Evolutionary conservation across 495 filamentous ascomycete genomes (phyloP).

Genomic region (Trichoderma virens): DNA sequence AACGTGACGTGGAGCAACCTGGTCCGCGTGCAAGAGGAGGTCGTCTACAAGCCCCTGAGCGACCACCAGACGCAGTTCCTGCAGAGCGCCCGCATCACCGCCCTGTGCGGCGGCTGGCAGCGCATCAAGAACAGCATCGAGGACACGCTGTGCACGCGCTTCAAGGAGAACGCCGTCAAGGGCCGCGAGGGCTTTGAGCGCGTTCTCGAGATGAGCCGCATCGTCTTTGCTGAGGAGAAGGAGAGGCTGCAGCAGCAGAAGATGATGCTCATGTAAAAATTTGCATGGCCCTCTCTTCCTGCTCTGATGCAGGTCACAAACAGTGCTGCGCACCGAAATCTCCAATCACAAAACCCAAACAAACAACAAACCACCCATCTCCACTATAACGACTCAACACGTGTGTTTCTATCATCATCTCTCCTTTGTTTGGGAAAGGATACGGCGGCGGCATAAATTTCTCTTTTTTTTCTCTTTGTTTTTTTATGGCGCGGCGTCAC

Average conservation of each 20-base stretch:
- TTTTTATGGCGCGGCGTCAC: constrained; percentile 2
- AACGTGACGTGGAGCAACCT: constrained; percentile 89
- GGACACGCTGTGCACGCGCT: constrained; percentile 78
- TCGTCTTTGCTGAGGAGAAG: constrained; percentile 84
- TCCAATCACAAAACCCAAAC: not conserved
- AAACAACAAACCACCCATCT: not conserved
- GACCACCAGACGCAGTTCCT: constrained; percentile 65
- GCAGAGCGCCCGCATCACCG: constrained; percentile 87
- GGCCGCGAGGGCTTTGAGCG: constrained; percentile 90
- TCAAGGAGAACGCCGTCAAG: constrained; percentile 80
- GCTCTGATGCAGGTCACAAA: not conserved
- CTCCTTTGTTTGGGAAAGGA: not conserved
- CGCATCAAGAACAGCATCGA: constrained; percentile 91
- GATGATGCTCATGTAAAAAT: constrained; percentile 18
- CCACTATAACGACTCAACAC: not conserved
- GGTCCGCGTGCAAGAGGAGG: constrained; percentile 81
- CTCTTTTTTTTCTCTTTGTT: not conserved
- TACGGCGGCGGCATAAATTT: not conserved
- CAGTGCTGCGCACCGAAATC: not conserved
- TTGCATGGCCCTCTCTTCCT: not conserved
- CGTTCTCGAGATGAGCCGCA: constrained; percentile 86
- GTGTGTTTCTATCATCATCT: not conserved
- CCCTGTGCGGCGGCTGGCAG: constrained; percentile 92
- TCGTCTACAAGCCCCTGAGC: constrained; percentile 65
- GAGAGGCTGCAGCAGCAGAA: constrained; percentile 32